These are phyloP conservation scores for Amanita rimosa DNA, from an alignment of 768 basidiomycete species.

Conservation along the genomic window DNA sequence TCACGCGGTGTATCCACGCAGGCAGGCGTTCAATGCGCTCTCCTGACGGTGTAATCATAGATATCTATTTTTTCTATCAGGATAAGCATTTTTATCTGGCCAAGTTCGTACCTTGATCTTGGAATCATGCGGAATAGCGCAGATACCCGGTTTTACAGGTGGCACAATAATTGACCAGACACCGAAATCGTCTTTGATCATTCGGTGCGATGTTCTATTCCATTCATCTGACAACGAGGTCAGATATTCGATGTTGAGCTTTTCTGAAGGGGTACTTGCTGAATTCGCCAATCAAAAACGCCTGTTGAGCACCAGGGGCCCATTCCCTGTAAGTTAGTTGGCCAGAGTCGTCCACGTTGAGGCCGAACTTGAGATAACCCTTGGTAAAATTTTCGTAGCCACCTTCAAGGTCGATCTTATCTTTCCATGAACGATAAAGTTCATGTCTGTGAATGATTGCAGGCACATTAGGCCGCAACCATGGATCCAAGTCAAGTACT, in stretches of 20 bases:
- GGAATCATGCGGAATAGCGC: conserved; percentile 87
- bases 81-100: not conserved
- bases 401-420: conserved; percentile 72
- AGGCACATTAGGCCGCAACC: conserved; percentile 62
- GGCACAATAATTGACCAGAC: conserved; percentile 82
- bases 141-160: conserved; percentile 51
- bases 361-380: conserved; percentile 71
- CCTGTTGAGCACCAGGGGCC: conserved; percentile 85
- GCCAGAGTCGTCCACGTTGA: conserved; percentile 58
- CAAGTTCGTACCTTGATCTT: conserved; percentile 72
- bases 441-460: conserved; percentile 62
- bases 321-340: conserved; percentile 86
- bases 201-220: conserved; percentile 75
- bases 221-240: conserved; percentile 54
- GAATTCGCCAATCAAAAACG: conserved; percentile 89
- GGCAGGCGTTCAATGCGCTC: conserved; percentile 86
- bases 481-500: conserved; percentile 57
- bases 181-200: conserved; percentile 79
- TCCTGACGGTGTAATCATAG: conserved; percentile 75
- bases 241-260: not conserved
- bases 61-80: conserved; percentile 45
- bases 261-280: conserved; percentile 45
- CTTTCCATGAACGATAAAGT: conserved; percentile 63
- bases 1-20: conserved; percentile 91
- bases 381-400: conserved; percentile 74